phyloP scores from a whole-genome alignment of 2,329 filamentous ascomycete genomes.

The Knoxdaviesia capensis region DNA sequence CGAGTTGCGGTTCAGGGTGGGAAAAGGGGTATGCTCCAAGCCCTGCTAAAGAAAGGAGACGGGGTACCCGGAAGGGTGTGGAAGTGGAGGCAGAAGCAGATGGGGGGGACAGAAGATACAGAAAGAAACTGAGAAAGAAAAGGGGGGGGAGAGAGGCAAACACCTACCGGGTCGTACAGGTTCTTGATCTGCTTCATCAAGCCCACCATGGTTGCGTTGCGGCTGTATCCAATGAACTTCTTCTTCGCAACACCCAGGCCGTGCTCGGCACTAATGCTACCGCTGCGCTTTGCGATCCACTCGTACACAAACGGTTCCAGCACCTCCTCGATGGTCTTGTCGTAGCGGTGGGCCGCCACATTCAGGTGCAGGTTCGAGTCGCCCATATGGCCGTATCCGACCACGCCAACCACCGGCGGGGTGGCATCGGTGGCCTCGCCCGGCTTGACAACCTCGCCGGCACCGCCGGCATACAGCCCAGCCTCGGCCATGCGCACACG shows the following conservation, averaged over 20 bases:
- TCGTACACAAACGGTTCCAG: constrained; percentile 95
- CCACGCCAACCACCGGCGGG: constrained; percentile 68
- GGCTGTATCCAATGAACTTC: constrained; percentile 83
- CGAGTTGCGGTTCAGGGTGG: no score
- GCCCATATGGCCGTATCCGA: constrained; percentile 97
- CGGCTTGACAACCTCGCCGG: constrained; percentile 11
- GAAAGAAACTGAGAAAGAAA: constrained; percentile 1
- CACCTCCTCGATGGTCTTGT: constrained; percentile 66
- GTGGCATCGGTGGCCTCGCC: constrained; percentile 13
- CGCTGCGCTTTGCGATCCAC: constrained; percentile 75
- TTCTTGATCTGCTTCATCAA: constrained; percentile 94
- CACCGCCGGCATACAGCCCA: constrained; percentile 58
- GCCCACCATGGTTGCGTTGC: constrained; percentile 66
- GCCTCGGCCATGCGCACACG: constrained; percentile 50
- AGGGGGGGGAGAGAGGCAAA: background rate
- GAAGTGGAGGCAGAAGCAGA: constrained; percentile 2
- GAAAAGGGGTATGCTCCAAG: no score
- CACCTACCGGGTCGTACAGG: constrained; percentile 77
- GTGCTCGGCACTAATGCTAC: constrained; percentile 94
- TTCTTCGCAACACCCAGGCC: constrained; percentile 90
- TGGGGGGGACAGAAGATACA: background rate
- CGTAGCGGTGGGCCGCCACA: constrained; percentile 62
- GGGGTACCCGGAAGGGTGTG: background rate
- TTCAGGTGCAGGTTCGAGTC: constrained; percentile 93
- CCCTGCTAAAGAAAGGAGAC: no score